Base-by-base conservation (phyloP, 164 flowering plant genomes). In the Amborella trichopoda region DNA sequence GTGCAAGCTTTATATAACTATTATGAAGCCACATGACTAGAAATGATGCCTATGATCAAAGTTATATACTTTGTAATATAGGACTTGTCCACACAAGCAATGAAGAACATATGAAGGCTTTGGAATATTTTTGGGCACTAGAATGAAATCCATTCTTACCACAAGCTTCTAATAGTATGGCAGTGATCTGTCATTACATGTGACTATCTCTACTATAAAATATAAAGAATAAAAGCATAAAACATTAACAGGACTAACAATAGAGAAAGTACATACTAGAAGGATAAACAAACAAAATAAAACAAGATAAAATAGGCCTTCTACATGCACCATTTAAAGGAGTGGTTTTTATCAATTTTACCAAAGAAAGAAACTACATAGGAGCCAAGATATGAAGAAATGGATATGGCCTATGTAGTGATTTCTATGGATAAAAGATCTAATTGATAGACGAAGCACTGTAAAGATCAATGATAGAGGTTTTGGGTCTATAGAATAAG, bases 141-240 rank as follows among this genome's bases (percentile, higher is more conserved):
- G 43, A 50, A 25, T 23, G 34, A 50, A 38, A 50, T 23, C 34
- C 45, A 19, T 50, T 26, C 34, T 38, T 50, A 39, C 53, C 42
- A 28, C 46, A 44, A 38, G 61, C 43, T 45, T 50, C 52, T 45
- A 51, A 58, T 58, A 52, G 52, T 52, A 58, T 58, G 52, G 62
- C 18, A 24, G 51, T 45, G 56, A 57, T 58, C 51, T 58, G 55
- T 52, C 56, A 51, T 58, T 58, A 44, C 33, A 23, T 43, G 61
- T 25, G 45, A 50, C 56, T 58, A 39, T 58, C 56, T 58, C 40
- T 23, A 39, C 52, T 51, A 58, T 51, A 58, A 47, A 58, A 58
- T 50, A 33, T 39, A 44, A 23, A n/a, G 32, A 50, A 40, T 39
- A 50, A 22, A 58, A 34, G 25, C 21, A 6, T 37, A 46, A 40